Evolutionary conservation across 148 eudicot genomes (phyloP).

Genomic region (Arbutus unedo): DNA sequence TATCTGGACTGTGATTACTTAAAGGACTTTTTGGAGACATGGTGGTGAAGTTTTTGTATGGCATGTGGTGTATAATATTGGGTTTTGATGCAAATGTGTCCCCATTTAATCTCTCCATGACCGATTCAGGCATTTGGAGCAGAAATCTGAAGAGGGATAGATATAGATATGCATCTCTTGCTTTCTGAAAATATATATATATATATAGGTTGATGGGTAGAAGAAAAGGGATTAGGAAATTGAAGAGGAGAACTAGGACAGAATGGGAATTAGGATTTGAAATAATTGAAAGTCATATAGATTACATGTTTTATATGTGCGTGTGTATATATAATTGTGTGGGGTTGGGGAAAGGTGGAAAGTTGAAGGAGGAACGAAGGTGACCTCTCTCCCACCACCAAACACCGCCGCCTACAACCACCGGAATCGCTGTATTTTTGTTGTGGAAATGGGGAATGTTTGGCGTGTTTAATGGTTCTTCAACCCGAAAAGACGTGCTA

Average conservation of each 20-base stretch:
- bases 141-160: neutral
- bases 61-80: conserved; percentile 25
- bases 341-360: conserved; percentile 21
- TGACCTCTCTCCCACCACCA: conserved; percentile 46
- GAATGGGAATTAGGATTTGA: neutral
- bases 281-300: neutral
- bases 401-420: conserved; percentile 22
- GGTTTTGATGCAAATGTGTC: conserved; percentile 2
- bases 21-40: conserved; percentile 67
- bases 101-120: conserved; percentile 23
- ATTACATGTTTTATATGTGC: neutral
- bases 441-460: neutral
- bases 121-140: conserved; percentile 21
- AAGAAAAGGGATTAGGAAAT: neutral
- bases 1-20: conserved; percentile 48
- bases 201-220: neutral
- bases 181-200: too few relatives aligned
- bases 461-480: conserved; percentile 31
- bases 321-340: neutral
- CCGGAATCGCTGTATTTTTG: neutral
- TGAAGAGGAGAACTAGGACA: neutral
- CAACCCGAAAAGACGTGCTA: conserved; percentile 1
- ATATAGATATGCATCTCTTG: too few relatives aligned
- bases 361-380: conserved; percentile 37
- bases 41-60: conserved; percentile 33